A percentile compares a stretch with the other conserved stretches of the same genome.
Conservation (phyloP, 2,329 filamentous ascomycete species). For the Gnomoniopsis sp. region DNA sequence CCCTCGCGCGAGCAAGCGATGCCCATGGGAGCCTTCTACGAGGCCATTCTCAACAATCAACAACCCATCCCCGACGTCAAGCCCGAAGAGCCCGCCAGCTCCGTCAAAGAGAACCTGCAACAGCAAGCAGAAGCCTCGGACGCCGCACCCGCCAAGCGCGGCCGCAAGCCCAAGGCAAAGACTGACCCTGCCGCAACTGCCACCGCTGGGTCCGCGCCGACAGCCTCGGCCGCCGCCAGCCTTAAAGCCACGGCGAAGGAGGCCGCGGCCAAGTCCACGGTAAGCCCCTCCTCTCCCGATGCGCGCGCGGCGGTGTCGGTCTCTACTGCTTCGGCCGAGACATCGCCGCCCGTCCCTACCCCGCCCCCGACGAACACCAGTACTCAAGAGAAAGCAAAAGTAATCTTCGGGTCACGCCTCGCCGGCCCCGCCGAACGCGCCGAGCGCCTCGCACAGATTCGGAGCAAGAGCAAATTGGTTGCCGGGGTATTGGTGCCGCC, state of each 20-base stretch:
- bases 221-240: constrained; percentile 14
- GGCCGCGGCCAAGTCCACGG: constrained; percentile 13
- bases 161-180: constrained; percentile 22
- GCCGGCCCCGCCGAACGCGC: constrained; percentile 69
- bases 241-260: constrained; percentile 18
- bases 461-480: constrained; percentile 59
- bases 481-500: constrained; percentile 83
- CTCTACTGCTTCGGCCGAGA: constrained; percentile 28
- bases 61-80: constrained; percentile 38
- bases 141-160: constrained; percentile 16
- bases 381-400: constrained; percentile 53
- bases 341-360: constrained; percentile 30
- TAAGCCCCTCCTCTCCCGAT: constrained; percentile 6
- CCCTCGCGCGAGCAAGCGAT: constrained; percentile 36
- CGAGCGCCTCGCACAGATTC: constrained; percentile 55
- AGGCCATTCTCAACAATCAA: constrained; percentile 49
- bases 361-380: constrained; percentile 39
- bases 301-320: background rate
- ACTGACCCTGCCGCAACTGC: constrained; percentile 13
- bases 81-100: constrained; percentile 40
- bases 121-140: background rate
- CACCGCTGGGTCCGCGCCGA: constrained; percentile 10
- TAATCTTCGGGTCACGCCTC: constrained; percentile 80
- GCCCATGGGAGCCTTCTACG: constrained; percentile 58
- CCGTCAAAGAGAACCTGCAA: constrained; percentile 26